Conservation (phyloP, 2,329 filamentous ascomycete species). For the Fusarium keratoplasticum region DNA sequence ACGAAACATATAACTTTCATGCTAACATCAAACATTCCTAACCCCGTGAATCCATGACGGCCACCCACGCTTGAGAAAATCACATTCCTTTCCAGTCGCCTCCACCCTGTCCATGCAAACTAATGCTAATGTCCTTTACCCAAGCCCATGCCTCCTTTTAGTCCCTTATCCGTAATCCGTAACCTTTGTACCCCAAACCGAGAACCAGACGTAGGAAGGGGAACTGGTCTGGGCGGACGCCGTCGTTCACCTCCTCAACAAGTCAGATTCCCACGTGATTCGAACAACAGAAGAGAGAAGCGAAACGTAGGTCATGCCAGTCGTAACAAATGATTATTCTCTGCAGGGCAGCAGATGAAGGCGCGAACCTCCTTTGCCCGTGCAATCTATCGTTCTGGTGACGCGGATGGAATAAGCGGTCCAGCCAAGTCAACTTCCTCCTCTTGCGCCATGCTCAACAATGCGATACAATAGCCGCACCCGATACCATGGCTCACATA, state of each 20-base stretch:
- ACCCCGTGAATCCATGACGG: background rate
- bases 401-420: slow-evolving; percentile 37
- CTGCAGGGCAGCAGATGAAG: slow-evolving; percentile 46
- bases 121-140: slow-evolving; percentile 7
- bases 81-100: background rate
- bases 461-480: slow-evolving; percentile 37
- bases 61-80: slow-evolving; percentile 10
- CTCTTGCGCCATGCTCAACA: slow-evolving; percentile 43
- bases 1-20: slow-evolving; percentile 4
- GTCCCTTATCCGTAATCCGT: background rate
- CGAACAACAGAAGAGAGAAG: slow-evolving; percentile 9
- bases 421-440: slow-evolving; percentile 35
- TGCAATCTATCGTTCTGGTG: slow-evolving; percentile 52
- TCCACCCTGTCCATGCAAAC: background rate
- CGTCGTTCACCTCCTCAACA: background rate
- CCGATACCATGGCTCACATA: slow-evolving; percentile 25
- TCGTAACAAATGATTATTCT: slow-evolving; percentile 48
- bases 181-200: background rate
- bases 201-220: background rate
- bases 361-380: slow-evolving; percentile 52
- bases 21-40: slow-evolving; percentile 4
- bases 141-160: background rate
- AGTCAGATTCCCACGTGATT: slow-evolving; percentile 2
- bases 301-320: slow-evolving; percentile 43
- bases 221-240: background rate